phyloP scores from a whole-genome alignment of 768 basidiomycete species.

The Holtermannia corniformis region DNA sequence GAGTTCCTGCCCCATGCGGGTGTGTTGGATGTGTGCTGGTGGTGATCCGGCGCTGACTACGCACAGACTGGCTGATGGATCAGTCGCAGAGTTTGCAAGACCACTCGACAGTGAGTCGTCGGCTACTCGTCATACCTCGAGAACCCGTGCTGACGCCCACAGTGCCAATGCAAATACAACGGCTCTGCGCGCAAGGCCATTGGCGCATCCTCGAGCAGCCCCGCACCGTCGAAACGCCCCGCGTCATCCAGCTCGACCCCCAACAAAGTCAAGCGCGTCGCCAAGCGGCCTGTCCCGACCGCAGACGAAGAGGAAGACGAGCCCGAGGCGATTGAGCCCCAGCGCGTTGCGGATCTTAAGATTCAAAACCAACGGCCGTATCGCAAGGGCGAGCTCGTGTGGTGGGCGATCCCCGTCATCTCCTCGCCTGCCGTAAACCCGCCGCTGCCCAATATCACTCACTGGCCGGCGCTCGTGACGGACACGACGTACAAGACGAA shows the following conservation, averaged over 20 bases:
- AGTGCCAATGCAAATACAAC: slow-evolving; percentile 26
- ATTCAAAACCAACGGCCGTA: background rate
- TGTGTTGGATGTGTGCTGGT: background rate
- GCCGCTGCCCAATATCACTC: background rate
- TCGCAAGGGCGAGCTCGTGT: background rate
- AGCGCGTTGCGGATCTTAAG: background rate
- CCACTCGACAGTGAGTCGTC: slow-evolving; percentile 14
- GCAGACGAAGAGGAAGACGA: background rate
- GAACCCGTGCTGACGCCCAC: background rate
- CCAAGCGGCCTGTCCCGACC: background rate
- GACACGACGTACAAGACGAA: background rate
- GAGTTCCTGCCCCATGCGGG: slow-evolving; percentile 29
- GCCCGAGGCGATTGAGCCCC: background rate
- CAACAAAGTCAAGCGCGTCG: background rate
- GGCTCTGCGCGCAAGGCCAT: slow-evolving; percentile 4
- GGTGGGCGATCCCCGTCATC: background rate
- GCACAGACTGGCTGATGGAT: slow-evolving; percentile 24
- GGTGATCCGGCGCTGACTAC: background rate
- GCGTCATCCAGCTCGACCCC: background rate
- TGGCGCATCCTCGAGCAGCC: background rate
- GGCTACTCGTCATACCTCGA: background rate
- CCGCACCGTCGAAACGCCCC: background rate
- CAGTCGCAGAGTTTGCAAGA: slow-evolving; percentile 10
- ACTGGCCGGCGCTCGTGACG: background rate
- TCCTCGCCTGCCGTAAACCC: background rate